phyloP scores from a whole-genome alignment of 192 early-diverging fungal species.

The Coemansia sp. region DNA sequence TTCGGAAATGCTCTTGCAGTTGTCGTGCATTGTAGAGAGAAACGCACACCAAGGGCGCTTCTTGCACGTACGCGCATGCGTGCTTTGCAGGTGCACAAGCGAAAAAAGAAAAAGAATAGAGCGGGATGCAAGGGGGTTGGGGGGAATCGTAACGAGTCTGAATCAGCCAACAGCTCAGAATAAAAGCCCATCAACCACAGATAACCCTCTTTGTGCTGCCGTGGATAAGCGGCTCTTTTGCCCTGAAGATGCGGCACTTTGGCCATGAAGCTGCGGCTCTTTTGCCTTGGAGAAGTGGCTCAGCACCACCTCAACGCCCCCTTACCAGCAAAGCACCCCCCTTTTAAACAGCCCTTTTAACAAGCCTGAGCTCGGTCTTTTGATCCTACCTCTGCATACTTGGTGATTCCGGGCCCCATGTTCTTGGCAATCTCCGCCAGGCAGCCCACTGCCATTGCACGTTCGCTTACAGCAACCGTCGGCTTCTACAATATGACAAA shows the following conservation, averaged over 20 bases:
- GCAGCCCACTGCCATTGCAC: constrained; percentile 88
- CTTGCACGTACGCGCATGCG: constrained; percentile 7
- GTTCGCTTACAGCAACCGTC: constrained; percentile 66
- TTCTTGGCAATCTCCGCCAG: constrained; percentile 71
- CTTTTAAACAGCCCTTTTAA: too few species aligned
- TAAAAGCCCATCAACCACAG: not conserved
- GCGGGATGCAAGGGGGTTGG: too few species aligned
- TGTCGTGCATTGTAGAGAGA: not conserved
- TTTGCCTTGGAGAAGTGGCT: not conserved
- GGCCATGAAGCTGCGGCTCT: too few species aligned
- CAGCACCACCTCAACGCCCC: too few species aligned
- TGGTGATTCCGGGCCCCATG: constrained; percentile 55
- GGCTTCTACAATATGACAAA: constrained; percentile 53
- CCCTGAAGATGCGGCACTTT: too few species aligned
- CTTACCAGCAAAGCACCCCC: too few species aligned
- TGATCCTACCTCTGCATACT: constrained; percentile 49
- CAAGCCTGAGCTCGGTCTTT: too few species aligned
- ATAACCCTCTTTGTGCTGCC: not conserved
- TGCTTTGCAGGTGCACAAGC: constrained; percentile 8
- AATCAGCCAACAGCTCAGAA: too few species aligned
- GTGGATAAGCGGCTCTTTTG: too few species aligned
- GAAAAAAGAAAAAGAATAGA: too few species aligned
- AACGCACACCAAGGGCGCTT: constrained; percentile 4
- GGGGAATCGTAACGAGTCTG: too few species aligned
- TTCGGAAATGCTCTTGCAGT: not conserved